phyloP scores from a whole-genome alignment of 2,329 filamentous ascomycete species.

The Myriangium duriaei region DNA sequence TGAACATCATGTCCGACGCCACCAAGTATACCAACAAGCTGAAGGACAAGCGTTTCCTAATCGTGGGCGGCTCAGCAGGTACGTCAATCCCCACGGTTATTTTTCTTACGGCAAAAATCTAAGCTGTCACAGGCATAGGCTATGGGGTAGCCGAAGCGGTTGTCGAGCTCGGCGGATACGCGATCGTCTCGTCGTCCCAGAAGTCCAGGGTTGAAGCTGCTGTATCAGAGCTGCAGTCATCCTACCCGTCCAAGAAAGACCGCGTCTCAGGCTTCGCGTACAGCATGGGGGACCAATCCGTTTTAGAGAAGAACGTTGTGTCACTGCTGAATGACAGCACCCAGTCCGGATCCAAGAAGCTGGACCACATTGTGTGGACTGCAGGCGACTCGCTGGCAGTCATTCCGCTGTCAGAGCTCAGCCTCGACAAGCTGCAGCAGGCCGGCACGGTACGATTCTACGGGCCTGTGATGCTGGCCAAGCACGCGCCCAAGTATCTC shows the following conservation, averaged over 20 bases:
- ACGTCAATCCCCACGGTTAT: not conserved
- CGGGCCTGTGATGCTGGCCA: conserved; percentile 40
- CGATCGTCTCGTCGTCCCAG: conserved; percentile 50
- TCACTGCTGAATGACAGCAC: conserved; percentile 31
- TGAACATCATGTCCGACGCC: conserved; percentile 29
- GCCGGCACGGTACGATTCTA: conserved; percentile 40
- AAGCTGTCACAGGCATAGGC: conserved; percentile 44
- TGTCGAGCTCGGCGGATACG: conserved; percentile 42
- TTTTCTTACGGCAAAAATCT: not conserved
- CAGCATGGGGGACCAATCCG: conserved; percentile 35
- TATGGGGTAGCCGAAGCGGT: conserved; percentile 46
- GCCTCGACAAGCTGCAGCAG: conserved; percentile 28
- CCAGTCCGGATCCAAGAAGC: conserved; percentile 18
- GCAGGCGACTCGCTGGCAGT: conserved; percentile 38
- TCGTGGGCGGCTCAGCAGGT: conserved; percentile 47
- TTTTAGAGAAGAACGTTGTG: conserved; percentile 36
- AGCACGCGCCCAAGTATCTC: conserved; percentile 36
- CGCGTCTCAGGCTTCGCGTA: conserved; percentile 34
- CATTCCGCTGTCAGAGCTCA: conserved; percentile 30
- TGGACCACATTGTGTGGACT: conserved; percentile 48
- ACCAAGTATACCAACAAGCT: conserved; percentile 39
- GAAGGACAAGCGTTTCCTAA: conserved; percentile 36
- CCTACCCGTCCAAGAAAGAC: conserved; percentile 31
- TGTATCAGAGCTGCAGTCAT: conserved; percentile 30
- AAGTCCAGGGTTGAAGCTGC: conserved; percentile 36